phyloP scores from a whole-genome alignment of 2,329 filamentous ascomycete species.

The Paracamarosporium sp. region DNA sequence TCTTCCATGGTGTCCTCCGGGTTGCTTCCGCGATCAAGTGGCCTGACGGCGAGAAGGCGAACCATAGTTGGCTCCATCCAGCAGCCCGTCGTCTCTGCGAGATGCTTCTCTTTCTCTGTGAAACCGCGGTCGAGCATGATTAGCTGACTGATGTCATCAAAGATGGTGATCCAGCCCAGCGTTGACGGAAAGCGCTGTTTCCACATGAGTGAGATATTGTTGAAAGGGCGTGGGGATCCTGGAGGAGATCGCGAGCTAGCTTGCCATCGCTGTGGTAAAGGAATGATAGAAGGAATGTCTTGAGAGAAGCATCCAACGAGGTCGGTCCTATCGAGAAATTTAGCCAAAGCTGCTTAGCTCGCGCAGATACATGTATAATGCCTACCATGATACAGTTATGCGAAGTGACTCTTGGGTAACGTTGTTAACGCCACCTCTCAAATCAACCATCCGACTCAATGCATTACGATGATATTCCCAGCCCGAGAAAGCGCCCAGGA shows the following conservation, averaged over 20 bases:
- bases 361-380: not conserved
- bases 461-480: slow-evolving; percentile 34
- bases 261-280: slow-evolving; percentile 31
- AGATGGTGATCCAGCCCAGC: slow-evolving; percentile 35
- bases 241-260: slow-evolving; percentile 55
- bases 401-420: slow-evolving; percentile 31
- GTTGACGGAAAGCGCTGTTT: slow-evolving; percentile 55
- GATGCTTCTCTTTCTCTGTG: slow-evolving; percentile 25
- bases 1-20: slow-evolving; percentile 33
- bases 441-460: slow-evolving; percentile 26
- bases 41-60: slow-evolving; percentile 32
- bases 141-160: slow-evolving; percentile 34
- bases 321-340: slow-evolving; percentile 28
- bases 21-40: slow-evolving; percentile 19
- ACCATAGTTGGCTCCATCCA: slow-evolving; percentile 38
- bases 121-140: slow-evolving; percentile 33
- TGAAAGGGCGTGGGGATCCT: slow-evolving; percentile 64
- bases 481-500: slow-evolving; percentile 22
- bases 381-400: slow-evolving; percentile 38
- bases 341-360: not conserved
- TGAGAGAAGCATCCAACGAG: slow-evolving; percentile 35
- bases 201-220: slow-evolving; percentile 63
- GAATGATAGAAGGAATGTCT: slow-evolving; percentile 33
- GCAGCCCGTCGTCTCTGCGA: slow-evolving; percentile 31
- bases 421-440: slow-evolving; percentile 30